Evolutionary conservation across 2,329 filamentous ascomycete species (phyloP).

Genomic region (Alternaria angustiovoidea): DNA sequence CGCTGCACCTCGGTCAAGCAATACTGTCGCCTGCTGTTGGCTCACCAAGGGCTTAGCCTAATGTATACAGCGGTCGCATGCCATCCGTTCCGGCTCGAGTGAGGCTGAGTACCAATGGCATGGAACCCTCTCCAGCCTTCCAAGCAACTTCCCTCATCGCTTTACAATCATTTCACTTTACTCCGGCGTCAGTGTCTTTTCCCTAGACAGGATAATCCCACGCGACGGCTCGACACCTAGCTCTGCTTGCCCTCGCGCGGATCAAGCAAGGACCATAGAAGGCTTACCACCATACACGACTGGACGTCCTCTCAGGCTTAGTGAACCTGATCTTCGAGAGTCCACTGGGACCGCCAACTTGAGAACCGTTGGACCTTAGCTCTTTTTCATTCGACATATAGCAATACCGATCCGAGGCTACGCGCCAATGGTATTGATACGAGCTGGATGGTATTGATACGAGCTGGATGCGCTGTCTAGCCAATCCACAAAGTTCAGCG

Average conservation of each 20-base stretch:
- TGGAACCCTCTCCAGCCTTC: slow-evolving; percentile 8
- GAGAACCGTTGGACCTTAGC: background rate
- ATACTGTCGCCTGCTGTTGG: slow-evolving; percentile 20
- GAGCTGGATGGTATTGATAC: slow-evolving; percentile 2
- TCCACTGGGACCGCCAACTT: background rate
- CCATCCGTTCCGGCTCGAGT: slow-evolving; percentile 13
- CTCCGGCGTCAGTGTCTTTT: slow-evolving; percentile 4
- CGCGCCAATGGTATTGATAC: slow-evolving; percentile 6
- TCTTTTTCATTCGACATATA: background rate
- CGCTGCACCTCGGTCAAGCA: slow-evolving; percentile 29
- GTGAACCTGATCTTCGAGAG: background rate
- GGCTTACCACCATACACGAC: background rate
- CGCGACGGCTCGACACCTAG: slow-evolving; percentile 1
- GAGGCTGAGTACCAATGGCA: slow-evolving; percentile 21
- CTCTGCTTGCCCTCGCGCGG: background rate
- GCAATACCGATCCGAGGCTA: background rate
- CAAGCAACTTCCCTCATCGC: slow-evolving; percentile 15
- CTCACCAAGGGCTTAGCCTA: slow-evolving; percentile 22
- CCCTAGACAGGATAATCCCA: background rate
- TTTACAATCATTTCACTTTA: slow-evolving; percentile 3
- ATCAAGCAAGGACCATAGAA: background rate
- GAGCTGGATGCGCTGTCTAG: background rate
- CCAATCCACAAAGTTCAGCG: background rate
- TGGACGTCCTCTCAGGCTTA: background rate
- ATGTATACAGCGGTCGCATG: slow-evolving; percentile 11